phyloP scores from a whole-genome alignment of 2,329 filamentous ascomycete species.

The Trichophyton mentagrophytes region DNA sequence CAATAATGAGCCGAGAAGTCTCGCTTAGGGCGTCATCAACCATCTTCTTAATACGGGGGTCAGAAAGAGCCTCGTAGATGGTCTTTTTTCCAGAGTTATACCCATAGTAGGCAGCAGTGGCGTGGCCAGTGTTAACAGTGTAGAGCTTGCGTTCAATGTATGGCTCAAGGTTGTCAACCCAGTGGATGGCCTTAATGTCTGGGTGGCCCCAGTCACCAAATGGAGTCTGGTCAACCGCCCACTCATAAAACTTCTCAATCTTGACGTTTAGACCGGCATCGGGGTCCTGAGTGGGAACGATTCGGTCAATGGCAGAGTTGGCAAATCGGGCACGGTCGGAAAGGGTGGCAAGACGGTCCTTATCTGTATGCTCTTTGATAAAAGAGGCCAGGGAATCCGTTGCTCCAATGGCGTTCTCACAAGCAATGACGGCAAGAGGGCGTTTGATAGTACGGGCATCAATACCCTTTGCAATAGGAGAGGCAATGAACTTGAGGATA shows the following conservation, averaged over 20 bases:
- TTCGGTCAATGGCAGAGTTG: conserved; percentile 97
- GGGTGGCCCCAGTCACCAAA: conserved; percentile 62
- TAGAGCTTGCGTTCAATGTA: conserved; percentile 99
- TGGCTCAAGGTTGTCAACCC: conserved; percentile 78
- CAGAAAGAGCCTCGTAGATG: conserved; percentile 76
- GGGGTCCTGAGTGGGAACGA: conserved; percentile 79
- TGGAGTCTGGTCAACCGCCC: conserved; percentile 83
- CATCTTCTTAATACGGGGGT: conserved; percentile 64
- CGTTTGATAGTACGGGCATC: conserved; percentile 52
- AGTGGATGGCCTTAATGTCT: conserved; percentile 76
- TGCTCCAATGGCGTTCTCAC: conserved; percentile 93
- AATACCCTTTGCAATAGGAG: conserved; percentile 89
- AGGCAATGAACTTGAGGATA: conserved; percentile 90
- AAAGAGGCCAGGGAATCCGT: conserved; percentile 74
- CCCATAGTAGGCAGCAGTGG: conserved; percentile 89
- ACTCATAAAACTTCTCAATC: conserved; percentile 98
- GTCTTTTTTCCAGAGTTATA: conserved; percentile 75
- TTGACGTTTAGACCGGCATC: conserved; percentile 76
- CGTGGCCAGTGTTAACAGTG: conserved; percentile 97
- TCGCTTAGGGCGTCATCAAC: conserved; percentile 71
- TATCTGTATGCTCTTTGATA: conserved; percentile 66
- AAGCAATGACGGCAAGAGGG: conserved; percentile 85
- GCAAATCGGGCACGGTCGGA: conserved; percentile 71
- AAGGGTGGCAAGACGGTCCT: conserved; percentile 54
- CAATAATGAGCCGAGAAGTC: conserved; percentile 73